Percentiles rank a stretch among this genome's conserved stretches.
phyloP scores from a whole-genome alignment of 495 filamentous ascomycete genomes.

The Aspergillus diversus region DNA sequence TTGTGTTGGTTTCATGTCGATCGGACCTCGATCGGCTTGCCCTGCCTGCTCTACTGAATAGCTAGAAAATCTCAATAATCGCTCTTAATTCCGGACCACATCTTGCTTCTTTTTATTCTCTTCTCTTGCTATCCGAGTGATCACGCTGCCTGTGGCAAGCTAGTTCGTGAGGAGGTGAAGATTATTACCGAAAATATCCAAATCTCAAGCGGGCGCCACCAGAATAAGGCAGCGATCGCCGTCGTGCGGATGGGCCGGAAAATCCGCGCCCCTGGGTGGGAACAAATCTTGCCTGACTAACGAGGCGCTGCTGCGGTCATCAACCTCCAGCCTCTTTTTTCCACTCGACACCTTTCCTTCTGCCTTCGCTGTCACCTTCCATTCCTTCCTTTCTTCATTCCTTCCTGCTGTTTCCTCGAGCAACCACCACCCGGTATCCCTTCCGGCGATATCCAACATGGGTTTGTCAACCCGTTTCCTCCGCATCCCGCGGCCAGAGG shows the following conservation, averaged over 20 bases:
- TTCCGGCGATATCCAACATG: conserved; percentile 38
- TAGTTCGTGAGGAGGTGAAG: too few relatives aligned
- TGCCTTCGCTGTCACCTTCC: conserved; percentile 18
- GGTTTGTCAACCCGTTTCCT: conserved; percentile 52
- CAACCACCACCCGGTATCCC: conserved; percentile 15
- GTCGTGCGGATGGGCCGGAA: conserved; percentile 26
- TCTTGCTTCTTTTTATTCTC: too few relatives aligned
- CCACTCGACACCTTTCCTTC: conserved; percentile 19
- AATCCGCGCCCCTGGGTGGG: conserved; percentile 24
- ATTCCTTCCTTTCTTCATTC: conserved; percentile 24
- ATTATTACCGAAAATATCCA: too few relatives aligned
- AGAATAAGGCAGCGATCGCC: background rate
- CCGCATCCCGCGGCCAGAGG: conserved; percentile 63
- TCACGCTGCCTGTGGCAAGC: too few relatives aligned
- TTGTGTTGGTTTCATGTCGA: too few relatives aligned
- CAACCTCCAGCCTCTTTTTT: conserved; percentile 31
- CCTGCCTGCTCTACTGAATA: too few relatives aligned
- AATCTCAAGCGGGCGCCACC: too few relatives aligned
- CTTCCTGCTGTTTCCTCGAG: conserved; percentile 7
- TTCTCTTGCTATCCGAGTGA: too few relatives aligned
- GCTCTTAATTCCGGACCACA: too few relatives aligned
- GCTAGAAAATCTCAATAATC: too few relatives aligned
- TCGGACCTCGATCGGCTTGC: too few relatives aligned
- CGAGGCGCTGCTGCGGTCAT: conserved; percentile 13
- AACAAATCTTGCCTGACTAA: too few relatives aligned